Conservation (phyloP, 768 basidiomycete species). For the Xanthoconium purpureum region DNA sequence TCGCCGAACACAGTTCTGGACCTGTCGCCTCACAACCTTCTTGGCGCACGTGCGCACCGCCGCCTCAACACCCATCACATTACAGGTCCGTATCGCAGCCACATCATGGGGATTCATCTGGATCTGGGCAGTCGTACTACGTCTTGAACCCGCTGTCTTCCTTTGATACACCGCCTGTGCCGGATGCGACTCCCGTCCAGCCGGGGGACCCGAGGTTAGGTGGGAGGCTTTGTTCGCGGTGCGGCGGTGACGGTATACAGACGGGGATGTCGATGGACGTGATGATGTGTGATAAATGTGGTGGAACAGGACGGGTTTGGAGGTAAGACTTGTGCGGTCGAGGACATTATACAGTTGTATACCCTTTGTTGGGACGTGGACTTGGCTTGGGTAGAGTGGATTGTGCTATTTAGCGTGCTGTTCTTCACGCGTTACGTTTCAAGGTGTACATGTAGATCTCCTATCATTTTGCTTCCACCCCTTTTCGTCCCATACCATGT, state of each 20-base stretch:
- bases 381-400: not conserved
- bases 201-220: conserved; percentile 74
- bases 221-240: conserved; percentile 62
- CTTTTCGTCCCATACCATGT: conserved; percentile 3
- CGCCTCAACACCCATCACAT: conserved; percentile 11
- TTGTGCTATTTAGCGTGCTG: not conserved
- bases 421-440: not conserved
- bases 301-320: conserved; percentile 61
- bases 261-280: conserved; percentile 54
- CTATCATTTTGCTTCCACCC: no score
- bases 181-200: conserved; percentile 43
- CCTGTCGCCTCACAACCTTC: not conserved
- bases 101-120: not conserved
- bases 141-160: conserved; percentile 23
- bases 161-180: conserved; percentile 29
- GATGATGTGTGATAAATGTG: conserved; percentile 53
- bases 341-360: not conserved
- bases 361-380: not conserved
- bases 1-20: not conserved
- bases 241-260: conserved; percentile 55
- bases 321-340: conserved; percentile 5
- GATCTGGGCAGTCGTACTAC: conserved; percentile 19
- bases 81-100: conserved; percentile 22
- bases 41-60: not conserved
- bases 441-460: not conserved